Conservation (phyloP, 2,329 filamentous ascomycete species). For the Triangularia setosa region DNA sequence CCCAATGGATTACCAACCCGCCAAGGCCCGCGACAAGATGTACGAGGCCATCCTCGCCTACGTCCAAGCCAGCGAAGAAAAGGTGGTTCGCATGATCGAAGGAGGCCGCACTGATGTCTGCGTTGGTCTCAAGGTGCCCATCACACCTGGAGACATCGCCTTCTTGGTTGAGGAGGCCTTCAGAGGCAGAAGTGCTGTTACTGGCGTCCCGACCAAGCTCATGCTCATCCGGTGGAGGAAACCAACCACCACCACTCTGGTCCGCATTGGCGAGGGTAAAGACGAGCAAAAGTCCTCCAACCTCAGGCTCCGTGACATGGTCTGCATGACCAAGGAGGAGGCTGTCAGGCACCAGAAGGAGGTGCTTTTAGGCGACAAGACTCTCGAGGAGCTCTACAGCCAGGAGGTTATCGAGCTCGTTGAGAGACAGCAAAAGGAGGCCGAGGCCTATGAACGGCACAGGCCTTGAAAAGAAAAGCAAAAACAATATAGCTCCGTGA, state of each 20-base stretch:
- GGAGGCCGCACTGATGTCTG: constrained; percentile 47
- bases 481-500: background rate
- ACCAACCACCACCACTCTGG: constrained; percentile 56
- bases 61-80: constrained; percentile 76
- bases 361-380: constrained; percentile 66
- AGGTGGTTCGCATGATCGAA: constrained; percentile 55
- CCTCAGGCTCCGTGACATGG: constrained; percentile 66
- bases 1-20: constrained; percentile 76
- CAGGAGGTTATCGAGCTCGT: constrained; percentile 63
- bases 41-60: constrained; percentile 78
- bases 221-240: constrained; percentile 76
- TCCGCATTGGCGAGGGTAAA: constrained; percentile 58
- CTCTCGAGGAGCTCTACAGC: constrained; percentile 70
- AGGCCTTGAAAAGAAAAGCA: constrained; percentile 32
- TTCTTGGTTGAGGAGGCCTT: constrained; percentile 90
- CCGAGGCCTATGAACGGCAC: constrained; percentile 55
- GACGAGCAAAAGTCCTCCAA: constrained; percentile 75
- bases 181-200: constrained; percentile 75
- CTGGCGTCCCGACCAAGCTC: constrained; percentile 74
- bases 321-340: constrained; percentile 93
- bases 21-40: constrained; percentile 83
- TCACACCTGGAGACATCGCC: constrained; percentile 76
- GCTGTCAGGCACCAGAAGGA: constrained; percentile 74
- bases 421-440: constrained; percentile 63
- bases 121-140: constrained; percentile 71